Base-by-base conservation (phyloP, 2,329 filamentous ascomycete species). In the Stemphylium beticola region DNA sequence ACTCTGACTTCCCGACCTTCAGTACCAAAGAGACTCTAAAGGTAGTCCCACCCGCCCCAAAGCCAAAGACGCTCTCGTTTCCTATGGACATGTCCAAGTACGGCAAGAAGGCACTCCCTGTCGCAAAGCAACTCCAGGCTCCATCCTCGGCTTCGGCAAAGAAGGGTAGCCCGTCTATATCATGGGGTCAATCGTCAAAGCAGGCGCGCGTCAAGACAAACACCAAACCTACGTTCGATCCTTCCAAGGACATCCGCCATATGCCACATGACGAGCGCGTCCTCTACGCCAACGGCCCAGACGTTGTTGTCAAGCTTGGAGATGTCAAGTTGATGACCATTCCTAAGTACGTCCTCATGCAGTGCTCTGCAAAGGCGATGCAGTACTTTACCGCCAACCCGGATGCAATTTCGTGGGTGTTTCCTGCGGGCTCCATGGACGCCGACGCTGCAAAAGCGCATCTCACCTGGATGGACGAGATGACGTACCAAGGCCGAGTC, bases 311-410 rank as follows among this genome's bases (percentile, higher is more conserved):
- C 8, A 57, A 53, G 38, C 46, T 72, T 20, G 68, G 65, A 12
- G 53, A 55, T 8, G 29, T 34, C 1, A 31, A 55, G 14, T 53
- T 65, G 1, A 59, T 55, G 1, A 49, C 47, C 0, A 22, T 71
- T 0, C 66, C 71, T 0, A 70, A 68, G 55, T 61, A 66, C 17
- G 56, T 69, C 11, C 46, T 71, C 11, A 72, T 70, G 66, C 66
- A 70, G 29, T 68, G 64, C 20, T 72, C 68, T 0, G 2, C 17
- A 1, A 67, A 62, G 26, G 68, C 67, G 0, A 46, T 59, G 40
- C 53, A 62, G 18, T 46, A 66, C 54, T 72, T 71, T 44, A 55
- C 47, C 0, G 29, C 64, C 1, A 44, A 64, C 4, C 61, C 66
- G 0, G 33, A 56, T 2, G 61, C 53, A 0, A 58, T 31, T 1